Evolutionary conservation across 2,329 filamentous ascomycete genomes (phyloP), one percentile per base, ranked within the genome.

Genomic region (Aspergillus novofumigatus): DNA sequence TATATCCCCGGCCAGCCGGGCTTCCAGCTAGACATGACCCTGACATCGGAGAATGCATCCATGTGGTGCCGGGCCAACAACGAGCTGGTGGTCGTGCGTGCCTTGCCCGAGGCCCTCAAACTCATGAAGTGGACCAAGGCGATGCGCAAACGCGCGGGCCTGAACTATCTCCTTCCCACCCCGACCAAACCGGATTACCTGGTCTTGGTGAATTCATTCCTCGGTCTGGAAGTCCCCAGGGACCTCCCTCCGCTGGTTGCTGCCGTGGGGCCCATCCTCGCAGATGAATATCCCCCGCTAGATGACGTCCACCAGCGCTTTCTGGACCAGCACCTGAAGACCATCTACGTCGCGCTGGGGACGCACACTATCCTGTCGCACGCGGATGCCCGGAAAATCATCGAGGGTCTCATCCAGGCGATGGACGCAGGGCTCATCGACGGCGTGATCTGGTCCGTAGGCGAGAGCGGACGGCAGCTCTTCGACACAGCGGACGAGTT

Each of bases 121-220:
- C 73, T 67, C 53, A 41, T 71, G 7, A 54, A 58, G 9, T 77
- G 69, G 65, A 68, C 66, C 0, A 64, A 60, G 10, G 58, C 57
- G 4, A 75, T 78, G 74, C 69, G 76, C 6, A 59, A 59, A n/a
- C 55, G 55, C 8, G 64, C 65, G 1, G 76, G 72, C 3, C 72
- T 78, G 5, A 53, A 62, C 6, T 69, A 74, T 21, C 54, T 62
- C 2, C 64, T 72, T 4, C 69, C 68, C 0, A 55, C 62, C 0
- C 55, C 64, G 0, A 56, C 65, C 3, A 78, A 78, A 50, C 77
- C 78, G 0, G 67, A 77, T 54, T 72, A 78, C 49, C 70, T 80
- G 3, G 60, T 76, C 2, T 65, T 79, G 4, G 71, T 79, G 25
- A 79, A 80, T 53, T 77, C 75, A 0, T 79, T 79, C 58, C 77